A percentile compares a stretch with the other conserved stretches of the same genome.
Conservation (phyloP, 345 rosid genomes). For the Populus tremula region DNA sequence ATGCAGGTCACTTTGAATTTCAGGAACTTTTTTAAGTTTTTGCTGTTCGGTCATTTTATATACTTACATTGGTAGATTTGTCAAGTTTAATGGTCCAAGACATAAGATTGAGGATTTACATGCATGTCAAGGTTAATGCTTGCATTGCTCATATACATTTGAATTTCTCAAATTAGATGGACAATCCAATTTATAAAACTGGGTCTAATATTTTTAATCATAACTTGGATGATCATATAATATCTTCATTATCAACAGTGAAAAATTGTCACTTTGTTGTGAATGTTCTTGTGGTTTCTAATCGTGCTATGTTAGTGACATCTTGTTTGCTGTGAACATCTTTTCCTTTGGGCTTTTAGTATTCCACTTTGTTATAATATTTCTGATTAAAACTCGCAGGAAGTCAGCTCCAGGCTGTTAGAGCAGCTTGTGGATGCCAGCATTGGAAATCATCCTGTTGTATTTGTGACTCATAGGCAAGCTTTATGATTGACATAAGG, state of each 20-base stretch:
- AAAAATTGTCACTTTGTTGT: too few relatives aligned
- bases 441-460: conserved; percentile 92
- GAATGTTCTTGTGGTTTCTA: not conserved
- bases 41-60: not conserved
- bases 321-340: not conserved
- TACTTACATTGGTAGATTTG: not conserved
- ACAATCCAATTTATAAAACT: not conserved
- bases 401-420: conserved; percentile 80
- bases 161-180: not conserved
- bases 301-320: not conserved
- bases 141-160: not conserved
- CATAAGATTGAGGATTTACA: not conserved
- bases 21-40: not conserved
- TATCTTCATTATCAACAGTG: not conserved
- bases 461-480: conserved; percentile 96
- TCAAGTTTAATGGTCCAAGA: not conserved
- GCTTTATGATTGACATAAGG: not conserved
- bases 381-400: conserved; percentile 46
- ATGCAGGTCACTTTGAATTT: not conserved
- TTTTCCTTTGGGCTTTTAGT: not conserved
- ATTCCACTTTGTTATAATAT: not conserved
- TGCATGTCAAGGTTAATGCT: not conserved
- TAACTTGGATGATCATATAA: not conserved
- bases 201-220: not conserved
- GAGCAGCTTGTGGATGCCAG: conserved; percentile 84